Conservation (phyloP, 352 stramenopile species). For the Halophytophthora batemanensis region DNA sequence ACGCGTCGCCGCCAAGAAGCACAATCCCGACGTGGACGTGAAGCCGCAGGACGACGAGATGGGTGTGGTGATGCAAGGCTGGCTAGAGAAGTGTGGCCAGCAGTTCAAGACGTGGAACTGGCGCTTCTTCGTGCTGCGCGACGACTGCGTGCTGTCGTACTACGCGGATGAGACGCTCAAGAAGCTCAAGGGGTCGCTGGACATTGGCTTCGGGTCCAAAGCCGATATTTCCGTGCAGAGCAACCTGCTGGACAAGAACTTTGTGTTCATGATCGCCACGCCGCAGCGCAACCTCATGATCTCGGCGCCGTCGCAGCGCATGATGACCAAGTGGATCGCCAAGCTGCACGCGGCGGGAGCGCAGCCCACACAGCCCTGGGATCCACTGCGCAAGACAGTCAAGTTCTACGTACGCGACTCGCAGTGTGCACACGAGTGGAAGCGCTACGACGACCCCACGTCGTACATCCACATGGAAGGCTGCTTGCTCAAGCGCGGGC, state of each 20-base stretch:
- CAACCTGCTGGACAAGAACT: constrained; percentile 78
- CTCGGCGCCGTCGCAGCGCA: constrained; percentile 61
- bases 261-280: constrained; percentile 81
- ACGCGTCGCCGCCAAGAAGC: constrained; percentile 9
- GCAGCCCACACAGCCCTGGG: constrained; percentile 62
- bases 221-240: constrained; percentile 82
- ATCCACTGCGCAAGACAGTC: constrained; percentile 77
- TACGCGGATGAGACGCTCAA: constrained; percentile 72
- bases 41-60: constrained; percentile 48
- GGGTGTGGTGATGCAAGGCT: constrained; percentile 79
- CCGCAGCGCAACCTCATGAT: constrained; percentile 80
- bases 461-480: constrained; percentile 88
- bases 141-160: constrained; percentile 80
- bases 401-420: constrained; percentile 77
- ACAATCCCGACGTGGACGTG: constrained; percentile 38
- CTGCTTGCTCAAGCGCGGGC: constrained; percentile 74
- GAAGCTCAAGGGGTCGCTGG: constrained; percentile 77
- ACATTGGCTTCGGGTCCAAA: constrained; percentile 65
- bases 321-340: constrained; percentile 85
- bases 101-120: constrained; percentile 90
- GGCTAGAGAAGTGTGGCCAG: constrained; percentile 86
- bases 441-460: constrained; percentile 81
- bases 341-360: constrained; percentile 70
- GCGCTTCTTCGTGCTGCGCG: constrained; percentile 83
- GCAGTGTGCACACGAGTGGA: constrained; percentile 79